These are phyloP conservation scores for Metschnikowia matae DNA, from an alignment of 805 yeast genomes.

Conservation along the genomic window DNA sequence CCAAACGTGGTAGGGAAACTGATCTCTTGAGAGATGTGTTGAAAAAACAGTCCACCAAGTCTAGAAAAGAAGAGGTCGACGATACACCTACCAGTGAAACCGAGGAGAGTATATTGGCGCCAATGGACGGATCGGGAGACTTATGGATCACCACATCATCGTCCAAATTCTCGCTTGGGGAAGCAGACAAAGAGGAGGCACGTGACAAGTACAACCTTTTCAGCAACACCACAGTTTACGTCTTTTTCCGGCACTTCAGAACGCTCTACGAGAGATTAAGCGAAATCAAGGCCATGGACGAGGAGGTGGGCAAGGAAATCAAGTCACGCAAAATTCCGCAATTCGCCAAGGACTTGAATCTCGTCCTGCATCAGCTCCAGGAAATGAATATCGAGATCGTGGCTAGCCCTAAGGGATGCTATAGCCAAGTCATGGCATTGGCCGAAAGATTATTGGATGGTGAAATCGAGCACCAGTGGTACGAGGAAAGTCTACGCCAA, in stretches of 20 bases:
- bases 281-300: slow-evolving; percentile 72
- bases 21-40: slow-evolving; percentile 59
- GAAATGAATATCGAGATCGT: slow-evolving; percentile 74
- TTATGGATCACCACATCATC: slow-evolving; percentile 41
- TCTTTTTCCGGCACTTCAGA: slow-evolving; percentile 81
- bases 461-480: slow-evolving; percentile 88
- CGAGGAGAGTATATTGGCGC: slow-evolving; percentile 28
- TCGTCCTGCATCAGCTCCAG: slow-evolving; percentile 73
- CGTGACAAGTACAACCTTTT: slow-evolving; percentile 71
- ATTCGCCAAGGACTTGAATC: slow-evolving; percentile 83
- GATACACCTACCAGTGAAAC: slow-evolving; percentile 32
- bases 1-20: slow-evolving; percentile 48
- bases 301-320: slow-evolving; percentile 69
- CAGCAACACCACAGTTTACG: slow-evolving; percentile 83
- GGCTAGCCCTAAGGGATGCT: slow-evolving; percentile 55
- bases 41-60: slow-evolving; percentile 44
- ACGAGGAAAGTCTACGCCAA: slow-evolving; percentile 92
- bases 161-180: slow-evolving; percentile 24
- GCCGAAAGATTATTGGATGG: slow-evolving; percentile 81
- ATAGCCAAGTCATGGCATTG: slow-evolving; percentile 70
- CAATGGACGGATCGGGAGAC: slow-evolving; percentile 36
- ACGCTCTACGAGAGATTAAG: slow-evolving; percentile 74
- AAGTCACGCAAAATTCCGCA: slow-evolving; percentile 57
- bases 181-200: slow-evolving; percentile 23
- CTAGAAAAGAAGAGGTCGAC: slow-evolving; percentile 31